Evolutionary conservation across 1,139 yeast species (phyloP).

Genomic region (Pneumocystis sp.): DNA sequence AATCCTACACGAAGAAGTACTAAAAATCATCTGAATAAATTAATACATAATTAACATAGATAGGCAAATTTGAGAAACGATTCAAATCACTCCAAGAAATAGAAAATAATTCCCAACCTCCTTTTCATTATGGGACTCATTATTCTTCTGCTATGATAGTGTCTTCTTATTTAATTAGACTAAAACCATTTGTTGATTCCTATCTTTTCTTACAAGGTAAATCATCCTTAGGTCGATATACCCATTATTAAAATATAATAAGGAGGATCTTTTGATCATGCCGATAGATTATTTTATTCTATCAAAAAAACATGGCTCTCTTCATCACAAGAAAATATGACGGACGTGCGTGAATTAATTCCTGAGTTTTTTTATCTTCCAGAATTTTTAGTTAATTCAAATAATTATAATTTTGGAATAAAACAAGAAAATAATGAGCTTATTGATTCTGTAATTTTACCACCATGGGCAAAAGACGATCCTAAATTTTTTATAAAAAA

Average conservation of each 20-base stretch:
- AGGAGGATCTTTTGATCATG: slow-evolving; percentile 78
- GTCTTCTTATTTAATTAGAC: slow-evolving; percentile 55
- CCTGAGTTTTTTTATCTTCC: slow-evolving; percentile 77
- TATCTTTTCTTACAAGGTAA: slow-evolving; percentile 46
- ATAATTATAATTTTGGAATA: slow-evolving; percentile 51
- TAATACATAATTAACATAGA: background rate
- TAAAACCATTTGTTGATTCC: slow-evolving; percentile 67
- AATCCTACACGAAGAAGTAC: slow-evolving; percentile 35
- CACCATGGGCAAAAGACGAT: slow-evolving; percentile 71
- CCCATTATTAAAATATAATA: background rate
- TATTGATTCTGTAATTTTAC: slow-evolving; percentile 50
- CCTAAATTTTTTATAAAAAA: slow-evolving; percentile 55
- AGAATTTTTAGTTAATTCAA: slow-evolving; percentile 52
- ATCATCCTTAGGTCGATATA: background rate
- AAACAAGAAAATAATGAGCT: slow-evolving; percentile 41
- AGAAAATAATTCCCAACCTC: slow-evolving; percentile 39
- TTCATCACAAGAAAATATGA: slow-evolving; percentile 60
- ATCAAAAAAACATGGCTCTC: slow-evolving; percentile 63
- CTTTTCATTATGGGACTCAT: slow-evolving; percentile 85
- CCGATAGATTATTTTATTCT: slow-evolving; percentile 64
- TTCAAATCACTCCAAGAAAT: slow-evolving; percentile 51
- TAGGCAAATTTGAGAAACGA: slow-evolving; percentile 45
- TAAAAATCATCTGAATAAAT: background rate
- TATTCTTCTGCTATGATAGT: slow-evolving; percentile 89
- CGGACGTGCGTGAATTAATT: slow-evolving; percentile 71